Conservation (phyloP, 192 early-diverging fungal genomes). For the Coemansia sp. region DNA sequence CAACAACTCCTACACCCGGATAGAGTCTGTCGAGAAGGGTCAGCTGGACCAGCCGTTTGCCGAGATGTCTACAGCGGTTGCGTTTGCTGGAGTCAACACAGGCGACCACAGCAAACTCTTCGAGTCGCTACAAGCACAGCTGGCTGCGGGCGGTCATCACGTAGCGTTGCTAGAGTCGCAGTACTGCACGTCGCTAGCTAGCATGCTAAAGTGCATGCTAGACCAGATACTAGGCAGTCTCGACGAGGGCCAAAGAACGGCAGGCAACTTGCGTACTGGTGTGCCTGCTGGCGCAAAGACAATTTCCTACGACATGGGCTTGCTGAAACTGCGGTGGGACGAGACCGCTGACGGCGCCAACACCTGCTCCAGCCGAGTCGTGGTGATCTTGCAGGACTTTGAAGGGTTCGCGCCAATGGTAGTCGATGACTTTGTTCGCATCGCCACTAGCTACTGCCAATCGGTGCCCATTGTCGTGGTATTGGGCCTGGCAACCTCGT, state of each 20-base stretch:
- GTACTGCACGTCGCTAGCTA: conserved; percentile 63
- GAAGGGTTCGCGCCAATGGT: conserved; percentile 74
- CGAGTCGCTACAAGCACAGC: conserved; percentile 57
- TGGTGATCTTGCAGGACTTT: conserved; percentile 83
- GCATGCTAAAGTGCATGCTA: conserved; percentile 63
- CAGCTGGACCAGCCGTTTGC: conserved; percentile 57
- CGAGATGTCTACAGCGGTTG: conserved; percentile 70
- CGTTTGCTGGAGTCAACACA: conserved; percentile 71
- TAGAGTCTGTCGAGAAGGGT: conserved; percentile 30
- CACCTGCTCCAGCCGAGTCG: conserved; percentile 49
- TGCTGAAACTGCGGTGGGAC: conserved; percentile 67
- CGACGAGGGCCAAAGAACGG: neutral
- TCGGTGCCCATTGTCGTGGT: conserved; percentile 75
- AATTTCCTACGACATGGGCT: conserved; percentile 64
- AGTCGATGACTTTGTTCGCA: conserved; percentile 70
- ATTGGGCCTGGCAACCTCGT: conserved; percentile 84
- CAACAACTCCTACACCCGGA: conserved; percentile 48
- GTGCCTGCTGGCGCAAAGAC: conserved; percentile 32
- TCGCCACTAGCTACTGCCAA: conserved; percentile 64
- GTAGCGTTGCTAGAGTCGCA: conserved; percentile 69
- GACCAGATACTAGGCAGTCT: conserved; percentile 59
- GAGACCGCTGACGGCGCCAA: neutral
- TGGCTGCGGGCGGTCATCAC: conserved; percentile 34
- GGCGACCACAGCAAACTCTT: conserved; percentile 76
- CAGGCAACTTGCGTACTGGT: conserved; percentile 21